Percentiles rank a stretch among this genome's conserved stretches.
Evolutionary conservation across 192 early-diverging fungal species (phyloP).

Genomic region (Linnemannia exigua): DNA sequence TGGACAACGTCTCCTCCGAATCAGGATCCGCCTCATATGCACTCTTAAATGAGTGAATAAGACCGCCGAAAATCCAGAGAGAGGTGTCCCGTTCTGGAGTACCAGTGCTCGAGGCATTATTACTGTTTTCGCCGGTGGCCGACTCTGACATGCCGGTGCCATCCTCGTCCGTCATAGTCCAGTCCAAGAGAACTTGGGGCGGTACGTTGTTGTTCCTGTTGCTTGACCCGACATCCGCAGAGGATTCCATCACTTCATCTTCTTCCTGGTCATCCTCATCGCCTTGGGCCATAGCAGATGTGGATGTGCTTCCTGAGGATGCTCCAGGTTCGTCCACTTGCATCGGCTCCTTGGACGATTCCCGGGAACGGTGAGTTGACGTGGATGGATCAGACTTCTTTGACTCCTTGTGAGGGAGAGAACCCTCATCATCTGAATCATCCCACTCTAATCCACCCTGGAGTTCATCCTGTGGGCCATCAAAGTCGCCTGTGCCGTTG

Average conservation of each 20-base stretch:
- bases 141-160: not conserved
- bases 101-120: conserved; percentile 2
- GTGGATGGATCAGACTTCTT: conserved; percentile 2
- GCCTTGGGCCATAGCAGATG: not conserved
- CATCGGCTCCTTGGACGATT: conserved; percentile 49
- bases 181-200: conserved; percentile 28
- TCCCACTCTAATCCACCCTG: conserved; percentile 24
- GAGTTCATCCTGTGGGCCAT: conserved; percentile 5
- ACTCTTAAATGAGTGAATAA: conserved; percentile 56
- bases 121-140: conserved; percentile 5
- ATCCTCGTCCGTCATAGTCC: conserved; percentile 24
- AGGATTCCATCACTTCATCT: conserved; percentile 54
- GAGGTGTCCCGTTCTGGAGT: conserved; percentile 56
- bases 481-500: conserved; percentile 37
- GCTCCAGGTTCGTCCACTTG: conserved; percentile 17
- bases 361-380: conserved; percentile 26
- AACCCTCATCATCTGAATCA: conserved; percentile 11
- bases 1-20: conserved; percentile 51
- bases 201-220: conserved; percentile 28
- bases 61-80: conserved; percentile 68
- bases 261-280: conserved; percentile 21
- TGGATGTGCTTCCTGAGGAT: not conserved
- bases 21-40: conserved; percentile 25
- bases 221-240: conserved; percentile 8
- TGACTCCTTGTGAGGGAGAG: conserved; percentile 29